Evolutionary conservation across 169 alveolate species (phyloP).

Genomic region (Plasmodium gonderi): DNA sequence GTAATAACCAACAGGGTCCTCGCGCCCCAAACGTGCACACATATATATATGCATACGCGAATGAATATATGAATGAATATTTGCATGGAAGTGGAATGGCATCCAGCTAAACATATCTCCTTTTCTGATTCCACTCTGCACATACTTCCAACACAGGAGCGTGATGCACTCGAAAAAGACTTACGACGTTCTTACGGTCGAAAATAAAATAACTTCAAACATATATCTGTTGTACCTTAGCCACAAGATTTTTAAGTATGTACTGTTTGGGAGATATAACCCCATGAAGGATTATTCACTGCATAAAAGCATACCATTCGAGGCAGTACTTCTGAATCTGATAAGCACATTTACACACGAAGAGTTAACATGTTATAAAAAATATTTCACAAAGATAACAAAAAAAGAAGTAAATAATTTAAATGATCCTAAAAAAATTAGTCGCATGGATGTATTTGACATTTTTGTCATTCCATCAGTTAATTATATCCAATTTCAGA

Average conservation of each 20-base stretch:
- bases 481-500: slow-evolving; percentile 44
- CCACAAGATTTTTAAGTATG: slow-evolving; percentile 28
- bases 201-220: slow-evolving; percentile 59
- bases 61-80: too few relatives aligned
- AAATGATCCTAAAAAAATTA: slow-evolving; percentile 5
- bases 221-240: slow-evolving; percentile 28
- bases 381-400: slow-evolving; percentile 30
- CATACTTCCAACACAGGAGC: slow-evolving; percentile 15
- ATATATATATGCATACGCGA: neutral
- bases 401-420: slow-evolving; percentile 15
- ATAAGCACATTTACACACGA: slow-evolving; percentile 52
- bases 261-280: slow-evolving; percentile 53
- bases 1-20: neutral
- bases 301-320: slow-evolving; percentile 22
- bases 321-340: slow-evolving; percentile 44
- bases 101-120: too few relatives aligned
- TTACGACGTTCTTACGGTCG: slow-evolving; percentile 43
- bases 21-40: too few relatives aligned
- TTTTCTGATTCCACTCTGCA: neutral
- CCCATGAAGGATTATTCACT: slow-evolving; percentile 40
- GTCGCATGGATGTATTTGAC: slow-evolving; percentile 67
- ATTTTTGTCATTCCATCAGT: slow-evolving; percentile 54
- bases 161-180: slow-evolving; percentile 1
- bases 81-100: too few relatives aligned
- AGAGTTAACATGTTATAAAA: slow-evolving; percentile 17